phyloP scores from a whole-genome alignment of 345 rosid species.

The Eutrema japonicum region DNA sequence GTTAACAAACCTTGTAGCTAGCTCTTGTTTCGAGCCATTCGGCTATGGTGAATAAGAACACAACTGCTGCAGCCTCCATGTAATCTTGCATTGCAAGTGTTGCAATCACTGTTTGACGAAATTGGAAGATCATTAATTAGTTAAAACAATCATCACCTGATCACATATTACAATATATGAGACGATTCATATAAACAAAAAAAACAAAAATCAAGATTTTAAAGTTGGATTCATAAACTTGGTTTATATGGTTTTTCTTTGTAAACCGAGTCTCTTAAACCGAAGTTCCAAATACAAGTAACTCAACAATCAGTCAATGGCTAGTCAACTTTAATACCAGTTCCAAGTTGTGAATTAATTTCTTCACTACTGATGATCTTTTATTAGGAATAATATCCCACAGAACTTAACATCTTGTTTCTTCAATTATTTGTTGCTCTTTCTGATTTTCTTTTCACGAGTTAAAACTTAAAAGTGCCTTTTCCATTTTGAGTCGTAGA shows the following conservation, averaged over 20 bases:
- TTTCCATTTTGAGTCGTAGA: slow-evolving; percentile 14
- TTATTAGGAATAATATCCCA: too few relatives aligned
- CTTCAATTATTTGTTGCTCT: neutral
- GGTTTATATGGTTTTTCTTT: neutral
- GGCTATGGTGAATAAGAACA: slow-evolving; percentile 79
- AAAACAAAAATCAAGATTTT: neutral
- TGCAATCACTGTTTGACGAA: slow-evolving; percentile 62
- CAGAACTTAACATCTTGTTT: too few relatives aligned
- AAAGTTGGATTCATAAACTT: neutral
- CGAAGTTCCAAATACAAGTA: neutral
- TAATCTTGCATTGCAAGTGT: slow-evolving; percentile 80
- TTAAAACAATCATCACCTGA: neutral
- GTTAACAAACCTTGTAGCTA: slow-evolving; percentile 71
- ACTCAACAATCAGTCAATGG: slow-evolving; percentile 1
- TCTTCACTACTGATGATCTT: neutral
- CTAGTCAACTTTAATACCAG: neutral
- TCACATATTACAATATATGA: too few relatives aligned
- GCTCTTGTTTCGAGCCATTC: slow-evolving; percentile 96
- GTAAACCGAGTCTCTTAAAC: slow-evolving; percentile 8
- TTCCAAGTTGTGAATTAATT: slow-evolving; percentile 4
- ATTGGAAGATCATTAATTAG: neutral
- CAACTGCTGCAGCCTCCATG: slow-evolving; percentile 81
- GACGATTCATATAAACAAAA: neutral
- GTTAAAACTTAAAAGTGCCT: slow-evolving; percentile 12
- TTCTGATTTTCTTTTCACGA: slow-evolving; percentile 1